Conservation (phyloP, 371 early-diverging fungal genomes). For the Lichtheimia ramosa region DNA sequence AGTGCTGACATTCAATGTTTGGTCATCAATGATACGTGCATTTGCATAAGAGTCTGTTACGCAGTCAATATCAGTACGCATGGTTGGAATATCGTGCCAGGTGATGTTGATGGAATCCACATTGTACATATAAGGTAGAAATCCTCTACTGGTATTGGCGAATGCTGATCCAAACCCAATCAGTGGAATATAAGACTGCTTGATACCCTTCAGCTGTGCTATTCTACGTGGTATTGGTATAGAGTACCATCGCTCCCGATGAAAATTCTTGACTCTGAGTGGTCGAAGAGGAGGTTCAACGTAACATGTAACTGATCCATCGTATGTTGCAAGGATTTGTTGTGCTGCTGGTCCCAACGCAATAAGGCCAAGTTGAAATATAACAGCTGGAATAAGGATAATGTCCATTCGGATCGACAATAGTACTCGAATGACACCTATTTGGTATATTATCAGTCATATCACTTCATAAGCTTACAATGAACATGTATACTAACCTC, state of each 20-base stretch:
- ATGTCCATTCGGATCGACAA: conserved; percentile 16
- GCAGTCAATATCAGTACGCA: conserved; percentile 4
- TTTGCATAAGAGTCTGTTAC: conserved; percentile 1
- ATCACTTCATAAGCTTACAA: not conserved
- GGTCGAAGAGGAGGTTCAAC: not conserved
- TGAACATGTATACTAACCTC: conserved; percentile 10
- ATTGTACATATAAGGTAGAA: not conserved
- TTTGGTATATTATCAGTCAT: no score
- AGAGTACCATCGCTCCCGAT: no score
- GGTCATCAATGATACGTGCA: not conserved
- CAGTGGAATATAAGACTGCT: not conserved
- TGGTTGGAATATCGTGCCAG: conserved; percentile 1
- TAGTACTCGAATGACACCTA: conserved; percentile 18
- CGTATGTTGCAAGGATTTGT: conserved; percentile 10
- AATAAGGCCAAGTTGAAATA: conserved; percentile 28
- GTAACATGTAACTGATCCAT: no score
- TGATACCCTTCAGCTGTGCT: conserved; percentile 1
- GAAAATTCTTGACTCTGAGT: no score
- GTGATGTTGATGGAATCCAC: not conserved
- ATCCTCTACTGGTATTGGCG: not conserved
- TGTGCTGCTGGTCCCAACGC: conserved; percentile 22
- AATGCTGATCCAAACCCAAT: not conserved
- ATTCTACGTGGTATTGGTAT: no score
- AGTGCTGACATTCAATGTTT: not conserved
- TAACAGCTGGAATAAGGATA: conserved; percentile 17